Evolutionary conservation across 768 basidiomycete species (phyloP).

Genomic region (Pulveroboletus sp.): DNA sequence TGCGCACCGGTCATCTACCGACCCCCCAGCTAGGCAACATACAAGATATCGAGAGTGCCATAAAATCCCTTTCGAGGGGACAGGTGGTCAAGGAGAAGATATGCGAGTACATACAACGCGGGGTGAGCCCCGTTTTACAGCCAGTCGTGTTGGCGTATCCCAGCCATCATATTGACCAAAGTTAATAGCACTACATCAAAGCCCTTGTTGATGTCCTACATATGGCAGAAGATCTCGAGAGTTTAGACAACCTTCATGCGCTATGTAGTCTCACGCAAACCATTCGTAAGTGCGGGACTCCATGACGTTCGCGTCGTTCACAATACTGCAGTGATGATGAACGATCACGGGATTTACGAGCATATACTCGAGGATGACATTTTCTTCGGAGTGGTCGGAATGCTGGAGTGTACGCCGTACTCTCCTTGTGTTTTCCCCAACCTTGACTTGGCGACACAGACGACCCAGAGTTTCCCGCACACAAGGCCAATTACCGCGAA

Average conservation of each 20-base stretch:
- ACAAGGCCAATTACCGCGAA: slow-evolving; percentile 96
- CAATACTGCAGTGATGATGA: slow-evolving; percentile 70
- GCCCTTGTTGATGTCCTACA: slow-evolving; percentile 78
- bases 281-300: slow-evolving; percentile 58
- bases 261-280: slow-evolving; percentile 92
- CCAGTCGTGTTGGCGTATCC: no score
- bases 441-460: slow-evolving; percentile 46
- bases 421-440: slow-evolving; percentile 2
- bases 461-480: slow-evolving; percentile 93
- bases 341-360: slow-evolving; percentile 93
- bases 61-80: slow-evolving; percentile 73
- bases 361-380: slow-evolving; percentile 90
- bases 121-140: slow-evolving; percentile 55
- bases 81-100: slow-evolving; percentile 73
- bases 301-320: neutral
- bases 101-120: slow-evolving; percentile 83
- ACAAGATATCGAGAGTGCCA: slow-evolving; percentile 71
- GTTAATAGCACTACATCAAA: slow-evolving; percentile 77
- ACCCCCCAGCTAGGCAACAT: slow-evolving; percentile 74
- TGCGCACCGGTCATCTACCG: slow-evolving; percentile 71
- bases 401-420: slow-evolving; percentile 85
- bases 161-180: slow-evolving; percentile 2
- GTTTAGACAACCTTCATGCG: slow-evolving; percentile 83
- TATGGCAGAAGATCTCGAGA: slow-evolving; percentile 91
- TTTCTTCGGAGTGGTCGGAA: slow-evolving; percentile 90